These are phyloP conservation scores for Glarea lozoyensis DNA, from an alignment of 495 filamentous ascomycete species.

Conservation along the genomic window DNA sequence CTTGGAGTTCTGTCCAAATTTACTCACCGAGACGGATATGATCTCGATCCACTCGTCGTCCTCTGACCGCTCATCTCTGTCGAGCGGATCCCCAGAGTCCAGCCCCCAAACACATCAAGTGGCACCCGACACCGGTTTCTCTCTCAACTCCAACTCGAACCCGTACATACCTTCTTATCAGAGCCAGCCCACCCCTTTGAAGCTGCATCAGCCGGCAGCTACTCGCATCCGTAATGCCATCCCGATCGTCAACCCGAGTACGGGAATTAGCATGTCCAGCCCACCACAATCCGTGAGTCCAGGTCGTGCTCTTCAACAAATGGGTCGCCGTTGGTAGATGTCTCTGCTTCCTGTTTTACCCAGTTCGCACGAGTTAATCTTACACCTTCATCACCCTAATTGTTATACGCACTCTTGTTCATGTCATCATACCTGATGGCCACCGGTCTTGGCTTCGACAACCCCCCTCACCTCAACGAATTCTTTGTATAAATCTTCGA, in stretches of 20 bases:
- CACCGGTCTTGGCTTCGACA: constrained; percentile 19
- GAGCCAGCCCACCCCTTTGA: constrained; percentile 46
- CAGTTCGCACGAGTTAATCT: constrained; percentile 13
- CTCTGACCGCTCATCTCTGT: constrained; percentile 89
- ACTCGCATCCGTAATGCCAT: constrained; percentile 91
- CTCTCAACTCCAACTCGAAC: constrained; percentile 67
- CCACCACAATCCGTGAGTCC: constrained; percentile 88
- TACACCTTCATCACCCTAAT: constrained; percentile 16
- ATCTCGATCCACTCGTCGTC: constrained; percentile 62
- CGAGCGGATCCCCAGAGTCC: constrained; percentile 88
- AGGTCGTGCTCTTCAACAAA: constrained; percentile 64
- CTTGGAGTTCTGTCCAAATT: constrained; percentile 87
- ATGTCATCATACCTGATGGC: constrained; percentile 16
- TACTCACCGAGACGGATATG: constrained; percentile 85
- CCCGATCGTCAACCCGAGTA: constrained; percentile 94
- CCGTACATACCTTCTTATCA: constrained; percentile 58
- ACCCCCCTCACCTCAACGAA: constrained; percentile 21
- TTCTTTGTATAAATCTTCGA: constrained; percentile 21
- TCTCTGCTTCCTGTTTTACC: constrained; percentile 13
- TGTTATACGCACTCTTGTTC: constrained; percentile 17
- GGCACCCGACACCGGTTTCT: constrained; percentile 57
- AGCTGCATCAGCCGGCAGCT: constrained; percentile 79
- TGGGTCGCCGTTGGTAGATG: constrained; percentile 41
- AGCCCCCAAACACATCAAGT: constrained; percentile 72
- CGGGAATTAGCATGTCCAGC: constrained; percentile 64